Conservation (phyloP, 2,329 filamentous ascomycete genomes). For the Herpotrichia juniperi region DNA sequence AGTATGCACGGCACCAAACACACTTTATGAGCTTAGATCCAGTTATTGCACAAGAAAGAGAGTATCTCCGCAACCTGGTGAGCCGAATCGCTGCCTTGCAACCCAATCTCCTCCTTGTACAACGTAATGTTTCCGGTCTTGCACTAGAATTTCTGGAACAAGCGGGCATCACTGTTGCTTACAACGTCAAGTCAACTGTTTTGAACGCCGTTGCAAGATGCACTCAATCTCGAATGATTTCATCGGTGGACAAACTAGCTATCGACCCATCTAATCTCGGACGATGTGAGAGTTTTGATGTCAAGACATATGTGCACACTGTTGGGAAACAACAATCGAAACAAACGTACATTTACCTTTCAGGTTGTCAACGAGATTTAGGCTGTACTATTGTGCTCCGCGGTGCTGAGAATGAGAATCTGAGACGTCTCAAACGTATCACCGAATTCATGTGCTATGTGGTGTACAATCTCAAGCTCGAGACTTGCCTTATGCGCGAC, state of each 20-base stretch:
- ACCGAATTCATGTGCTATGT: constrained; percentile 99
- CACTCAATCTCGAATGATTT: constrained; percentile 89
- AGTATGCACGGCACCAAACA: constrained; percentile 90
- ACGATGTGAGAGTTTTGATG: constrained; percentile 84
- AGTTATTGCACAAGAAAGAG: constrained; percentile 94
- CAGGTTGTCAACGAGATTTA: constrained; percentile 85
- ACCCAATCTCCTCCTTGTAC: constrained; percentile 86
- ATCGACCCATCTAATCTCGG: constrained; percentile 77
- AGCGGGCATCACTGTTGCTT: constrained; percentile 89
- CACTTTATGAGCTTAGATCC: constrained; percentile 99
- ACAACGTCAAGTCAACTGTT: constrained; percentile 96
- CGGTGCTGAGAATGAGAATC: constrained; percentile 72
- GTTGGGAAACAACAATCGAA: constrained; percentile 92
- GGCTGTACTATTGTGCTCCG: constrained; percentile 94
- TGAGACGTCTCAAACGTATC: constrained; percentile 86
- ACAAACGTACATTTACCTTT: constrained; percentile 95
- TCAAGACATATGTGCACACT: constrained; percentile 91
- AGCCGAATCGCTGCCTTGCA: constrained; percentile 85
- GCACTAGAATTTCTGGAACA: constrained; percentile 87
- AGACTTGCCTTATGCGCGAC: constrained; percentile 92
- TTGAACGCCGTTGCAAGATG: constrained; percentile 94
- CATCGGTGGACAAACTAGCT: constrained; percentile 91
- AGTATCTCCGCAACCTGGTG: constrained; percentile 90
- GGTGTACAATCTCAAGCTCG: constrained; percentile 94
- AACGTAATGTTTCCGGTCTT: constrained; percentile 89